phyloP scores from a whole-genome alignment of 169 alveolate genomes.

The Toxoplasma gondii region DNA sequence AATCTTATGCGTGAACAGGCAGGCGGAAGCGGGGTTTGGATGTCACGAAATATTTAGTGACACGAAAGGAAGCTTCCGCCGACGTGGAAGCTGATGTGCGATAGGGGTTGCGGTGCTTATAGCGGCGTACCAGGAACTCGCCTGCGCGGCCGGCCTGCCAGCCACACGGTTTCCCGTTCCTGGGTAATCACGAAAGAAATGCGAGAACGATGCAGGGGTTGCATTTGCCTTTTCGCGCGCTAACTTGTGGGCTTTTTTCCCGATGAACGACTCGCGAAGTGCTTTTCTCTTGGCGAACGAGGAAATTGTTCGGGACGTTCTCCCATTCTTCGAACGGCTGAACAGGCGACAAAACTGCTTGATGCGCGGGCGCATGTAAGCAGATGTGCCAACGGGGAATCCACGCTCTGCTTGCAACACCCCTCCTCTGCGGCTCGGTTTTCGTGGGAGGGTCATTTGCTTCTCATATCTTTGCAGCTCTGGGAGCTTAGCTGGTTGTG shows the following conservation, averaged over 20 bases:
- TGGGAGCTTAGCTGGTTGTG: neutral
- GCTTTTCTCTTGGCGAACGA: neutral
- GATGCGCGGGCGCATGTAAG: slow-evolving; percentile 37
- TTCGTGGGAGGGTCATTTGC: neutral
- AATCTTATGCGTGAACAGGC: too few relatives aligned
- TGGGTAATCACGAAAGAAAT: neutral
- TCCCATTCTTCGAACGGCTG: neutral
- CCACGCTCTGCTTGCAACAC: slow-evolving; percentile 8
- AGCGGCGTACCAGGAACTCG: neutral
- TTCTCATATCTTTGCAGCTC: too few relatives aligned
- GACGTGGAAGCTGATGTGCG: neutral
- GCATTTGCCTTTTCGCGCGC: neutral
- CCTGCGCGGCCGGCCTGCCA: slow-evolving; percentile 17
- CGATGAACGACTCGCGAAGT: neutral
- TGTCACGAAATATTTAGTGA: too few relatives aligned
- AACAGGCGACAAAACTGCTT: neutral
- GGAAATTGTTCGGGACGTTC: neutral
- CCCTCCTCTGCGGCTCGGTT: neutral
- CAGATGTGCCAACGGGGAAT: slow-evolving; percentile 35
- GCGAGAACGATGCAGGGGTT: neutral
- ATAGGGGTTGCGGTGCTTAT: neutral
- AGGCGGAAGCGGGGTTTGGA: too few relatives aligned
- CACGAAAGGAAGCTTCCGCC: too few relatives aligned
- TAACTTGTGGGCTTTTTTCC: neutral
- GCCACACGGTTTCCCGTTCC: neutral